These are phyloP conservation scores for Kurtzmaniella natalensis DNA, from an alignment of 1,139 yeast species.

Conservation along the genomic window DNA sequence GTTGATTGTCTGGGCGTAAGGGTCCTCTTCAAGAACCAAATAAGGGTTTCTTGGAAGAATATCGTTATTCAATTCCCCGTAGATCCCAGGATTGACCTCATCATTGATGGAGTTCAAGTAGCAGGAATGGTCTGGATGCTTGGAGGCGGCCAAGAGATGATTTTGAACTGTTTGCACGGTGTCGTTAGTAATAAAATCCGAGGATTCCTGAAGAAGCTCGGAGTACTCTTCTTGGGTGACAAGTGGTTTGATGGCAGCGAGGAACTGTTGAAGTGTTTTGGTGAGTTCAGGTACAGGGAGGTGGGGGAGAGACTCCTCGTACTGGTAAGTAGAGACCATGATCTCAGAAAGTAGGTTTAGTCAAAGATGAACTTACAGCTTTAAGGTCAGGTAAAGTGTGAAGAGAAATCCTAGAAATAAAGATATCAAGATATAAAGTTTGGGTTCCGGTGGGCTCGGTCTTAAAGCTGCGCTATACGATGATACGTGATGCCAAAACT, in stretches of 20 bases:
- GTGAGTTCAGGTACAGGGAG: conserved; percentile 53
- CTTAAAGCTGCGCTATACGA: too few relatives aligned
- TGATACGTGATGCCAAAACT: too few relatives aligned
- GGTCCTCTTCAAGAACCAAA: conserved; percentile 68
- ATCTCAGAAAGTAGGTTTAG: neutral
- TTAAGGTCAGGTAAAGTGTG: too few relatives aligned
- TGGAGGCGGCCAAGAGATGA: conserved; percentile 44
- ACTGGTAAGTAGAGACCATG: conserved; percentile 1
- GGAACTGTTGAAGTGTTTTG: conserved; percentile 42
- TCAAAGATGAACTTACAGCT: neutral
- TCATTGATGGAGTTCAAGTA: conserved; percentile 59
- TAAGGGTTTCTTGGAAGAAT: conserved; percentile 75
- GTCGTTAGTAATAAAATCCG: conserved; percentile 38
- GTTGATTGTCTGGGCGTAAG: conserved; percentile 48
- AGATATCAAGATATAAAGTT: too few relatives aligned
- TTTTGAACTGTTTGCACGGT: conserved; percentile 46
- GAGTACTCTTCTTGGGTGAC: conserved; percentile 39
- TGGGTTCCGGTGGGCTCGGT: too few relatives aligned
- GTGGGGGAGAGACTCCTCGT: conserved; percentile 34
- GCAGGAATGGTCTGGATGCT: conserved; percentile 38
- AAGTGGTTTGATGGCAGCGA: conserved; percentile 49
- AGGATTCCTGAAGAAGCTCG: conserved; percentile 36
- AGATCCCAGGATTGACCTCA: conserved; percentile 57
- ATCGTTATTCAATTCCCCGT: conserved; percentile 61
- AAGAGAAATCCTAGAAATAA: too few relatives aligned